phyloP scores from a whole-genome alignment of 78 protist genomes.

The Protostelium mycophagum region DNA sequence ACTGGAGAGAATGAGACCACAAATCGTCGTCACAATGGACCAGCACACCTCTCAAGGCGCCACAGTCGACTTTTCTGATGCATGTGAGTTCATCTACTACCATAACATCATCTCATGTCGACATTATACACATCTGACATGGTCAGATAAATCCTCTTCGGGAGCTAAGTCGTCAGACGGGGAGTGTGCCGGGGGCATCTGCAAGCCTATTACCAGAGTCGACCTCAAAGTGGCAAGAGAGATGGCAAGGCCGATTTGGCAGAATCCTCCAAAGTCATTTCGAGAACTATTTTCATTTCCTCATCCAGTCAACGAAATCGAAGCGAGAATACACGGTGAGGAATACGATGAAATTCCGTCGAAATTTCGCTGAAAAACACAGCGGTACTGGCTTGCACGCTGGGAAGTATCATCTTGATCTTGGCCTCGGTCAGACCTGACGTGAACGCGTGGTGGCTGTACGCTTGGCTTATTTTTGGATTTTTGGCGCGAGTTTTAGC shows the following conservation, averaged over 20 bases:
- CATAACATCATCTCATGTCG: background rate
- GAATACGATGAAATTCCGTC: background rate
- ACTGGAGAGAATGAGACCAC: background rate
- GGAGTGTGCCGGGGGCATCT: background rate
- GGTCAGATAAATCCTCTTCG: background rate
- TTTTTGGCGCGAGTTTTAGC: background rate
- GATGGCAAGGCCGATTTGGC: background rate
- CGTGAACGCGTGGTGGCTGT: background rate
- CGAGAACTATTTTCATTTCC: background rate
- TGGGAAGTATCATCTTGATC: background rate
- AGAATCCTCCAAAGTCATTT: background rate
- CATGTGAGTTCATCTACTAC: background rate
- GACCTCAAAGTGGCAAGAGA: background rate
- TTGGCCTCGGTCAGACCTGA: background rate
- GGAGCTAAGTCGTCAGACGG: background rate
- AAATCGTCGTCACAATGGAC: background rate
- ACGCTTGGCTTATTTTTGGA: background rate
- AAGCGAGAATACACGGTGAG: background rate
- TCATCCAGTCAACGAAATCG: background rate
- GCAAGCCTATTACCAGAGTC: background rate
- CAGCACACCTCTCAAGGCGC: background rate
- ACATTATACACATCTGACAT: too few relatives aligned
- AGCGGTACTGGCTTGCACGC: background rate
- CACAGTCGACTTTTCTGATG: background rate
- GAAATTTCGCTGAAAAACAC: background rate